Conservation (phyloP, 192 early-diverging fungal genomes). For the Linnemannia exigua region DNA sequence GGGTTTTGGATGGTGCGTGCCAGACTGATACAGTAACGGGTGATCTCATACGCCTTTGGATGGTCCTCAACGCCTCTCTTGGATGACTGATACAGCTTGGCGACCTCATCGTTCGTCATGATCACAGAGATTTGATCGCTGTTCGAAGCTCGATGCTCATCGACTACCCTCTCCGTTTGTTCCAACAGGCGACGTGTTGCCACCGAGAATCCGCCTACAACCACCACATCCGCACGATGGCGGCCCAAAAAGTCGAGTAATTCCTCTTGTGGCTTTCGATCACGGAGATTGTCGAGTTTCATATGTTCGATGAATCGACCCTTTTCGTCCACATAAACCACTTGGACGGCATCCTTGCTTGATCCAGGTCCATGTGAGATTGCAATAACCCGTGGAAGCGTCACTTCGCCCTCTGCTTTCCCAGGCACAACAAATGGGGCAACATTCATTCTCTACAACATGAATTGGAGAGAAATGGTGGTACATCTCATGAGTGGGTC, state of each 20-base stretch:
- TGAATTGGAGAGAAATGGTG: too few relatives aligned
- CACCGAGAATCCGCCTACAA: slow-evolving; percentile 83
- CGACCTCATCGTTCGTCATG: slow-evolving; percentile 90
- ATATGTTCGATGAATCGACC: slow-evolving; percentile 77
- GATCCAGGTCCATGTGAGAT: slow-evolving; percentile 83
- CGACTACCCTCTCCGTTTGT: slow-evolving; percentile 69
- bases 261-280: slow-evolving; percentile 54
- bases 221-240: slow-evolving; percentile 81
- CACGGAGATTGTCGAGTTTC: slow-evolving; percentile 71
- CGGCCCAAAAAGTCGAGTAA: slow-evolving; percentile 71
- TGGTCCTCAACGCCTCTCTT: slow-evolving; percentile 79
- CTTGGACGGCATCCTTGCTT: slow-evolving; percentile 68
- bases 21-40: slow-evolving; percentile 90
- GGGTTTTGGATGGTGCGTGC: slow-evolving; percentile 92
- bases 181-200: slow-evolving; percentile 82
- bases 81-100: slow-evolving; percentile 87
- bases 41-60: slow-evolving; percentile 72
- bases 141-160: slow-evolving; percentile 62
- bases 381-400: slow-evolving; percentile 72
- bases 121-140: slow-evolving; percentile 70
- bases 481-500: neutral
- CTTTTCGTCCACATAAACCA: slow-evolving; percentile 80
- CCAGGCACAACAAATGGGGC: slow-evolving; percentile 63
- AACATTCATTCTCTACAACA: slow-evolving; percentile 72
- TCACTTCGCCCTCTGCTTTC: slow-evolving; percentile 54